Conservation (phyloP, 1,284 basidiomycete genomes). For the Ceraceosorus guamensis region DNA sequence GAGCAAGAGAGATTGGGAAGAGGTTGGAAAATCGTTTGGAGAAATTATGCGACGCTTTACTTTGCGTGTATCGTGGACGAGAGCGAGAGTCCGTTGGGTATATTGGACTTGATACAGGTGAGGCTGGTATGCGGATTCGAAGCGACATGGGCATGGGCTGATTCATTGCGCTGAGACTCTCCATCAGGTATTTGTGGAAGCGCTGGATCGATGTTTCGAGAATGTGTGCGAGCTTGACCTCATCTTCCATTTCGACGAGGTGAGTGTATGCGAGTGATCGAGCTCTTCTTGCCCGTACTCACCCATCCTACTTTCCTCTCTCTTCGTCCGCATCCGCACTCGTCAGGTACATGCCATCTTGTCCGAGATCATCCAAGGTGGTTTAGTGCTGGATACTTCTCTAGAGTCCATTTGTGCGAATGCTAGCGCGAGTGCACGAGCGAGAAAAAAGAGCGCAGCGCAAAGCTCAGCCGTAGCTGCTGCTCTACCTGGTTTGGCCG, state of each 20-base stretch:
- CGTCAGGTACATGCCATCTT: slow-evolving; percentile 83
- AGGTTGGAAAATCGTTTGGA: neutral
- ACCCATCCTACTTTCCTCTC: neutral
- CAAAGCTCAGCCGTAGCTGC: neutral
- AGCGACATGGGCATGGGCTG: neutral
- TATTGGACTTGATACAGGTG: slow-evolving; percentile 94
- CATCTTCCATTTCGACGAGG: slow-evolving; percentile 98
- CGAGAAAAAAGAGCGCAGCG: slow-evolving; percentile 7
- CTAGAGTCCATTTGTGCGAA: slow-evolving; percentile 77
- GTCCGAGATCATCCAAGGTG: slow-evolving; percentile 90
- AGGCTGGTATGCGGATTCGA: slow-evolving; percentile 23
- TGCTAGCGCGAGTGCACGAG: slow-evolving; percentile 54
- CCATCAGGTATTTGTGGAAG: slow-evolving; percentile 84
- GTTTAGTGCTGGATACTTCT: slow-evolving; percentile 95
- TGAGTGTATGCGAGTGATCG: slow-evolving; percentile 49
- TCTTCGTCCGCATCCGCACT: neutral
- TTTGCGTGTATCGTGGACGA: slow-evolving; percentile 95
- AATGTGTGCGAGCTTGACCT: slow-evolving; percentile 98
- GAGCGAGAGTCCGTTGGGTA: slow-evolving; percentile 89
- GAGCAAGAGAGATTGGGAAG: neutral
- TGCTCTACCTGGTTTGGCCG: neutral
- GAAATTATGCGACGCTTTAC: slow-evolving; percentile 82
- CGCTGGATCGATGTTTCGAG: slow-evolving; percentile 88
- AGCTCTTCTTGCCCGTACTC: neutral
- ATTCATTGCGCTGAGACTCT: neutral